Evolutionary conservation across 2,329 filamentous ascomycete genomes (phyloP), one percentile per base, ranked within the genome.

Genomic region (Zasmidium angulare): DNA sequence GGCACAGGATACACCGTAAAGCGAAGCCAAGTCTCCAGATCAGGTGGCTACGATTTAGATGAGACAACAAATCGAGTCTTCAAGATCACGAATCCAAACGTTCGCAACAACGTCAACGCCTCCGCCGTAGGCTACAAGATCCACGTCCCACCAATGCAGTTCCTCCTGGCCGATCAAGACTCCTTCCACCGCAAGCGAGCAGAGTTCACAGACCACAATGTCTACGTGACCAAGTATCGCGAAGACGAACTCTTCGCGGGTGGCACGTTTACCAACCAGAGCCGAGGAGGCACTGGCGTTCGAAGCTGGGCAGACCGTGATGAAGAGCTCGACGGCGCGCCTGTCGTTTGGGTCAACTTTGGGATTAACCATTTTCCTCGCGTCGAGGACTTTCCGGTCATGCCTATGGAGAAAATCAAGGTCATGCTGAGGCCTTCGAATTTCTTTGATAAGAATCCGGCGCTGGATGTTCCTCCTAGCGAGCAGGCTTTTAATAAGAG

Each of bases 161-260:
- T 78, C 68, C 80, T 83, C 40, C 68, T 83, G 47, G 77, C 79
- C 10, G 80, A 83, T 66, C 76, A 77, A 36, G 80, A 82, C 50
- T 81, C 78, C 68, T 80, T 79, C 69, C 79, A 83, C 68, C 82
- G 80, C 76, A 83, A 83, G 69, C 81, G 84, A 40, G 84, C 82
- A 17, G 82, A 82, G 50, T 86, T 86, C 65, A 80, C 83, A 2
- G 79, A 83, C 63, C 81, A 84, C 67, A 81, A 83, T 59, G 76
- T 86, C 36, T 86, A 84, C 73, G 84, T 85, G n/a, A 80, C 82
- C 36, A 78, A 79, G 61, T 80, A 87, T 71, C 76, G 76, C 40
- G 84, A 86, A 66, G 79, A 82, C 58, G 83, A 87, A 71, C 75
- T 86, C 2, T 86, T 79, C 71, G 81, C 84, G 0, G 85, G 83